Conservation (phyloP, 2,329 filamentous ascomycete genomes). For the Capronia coronata region DNA sequence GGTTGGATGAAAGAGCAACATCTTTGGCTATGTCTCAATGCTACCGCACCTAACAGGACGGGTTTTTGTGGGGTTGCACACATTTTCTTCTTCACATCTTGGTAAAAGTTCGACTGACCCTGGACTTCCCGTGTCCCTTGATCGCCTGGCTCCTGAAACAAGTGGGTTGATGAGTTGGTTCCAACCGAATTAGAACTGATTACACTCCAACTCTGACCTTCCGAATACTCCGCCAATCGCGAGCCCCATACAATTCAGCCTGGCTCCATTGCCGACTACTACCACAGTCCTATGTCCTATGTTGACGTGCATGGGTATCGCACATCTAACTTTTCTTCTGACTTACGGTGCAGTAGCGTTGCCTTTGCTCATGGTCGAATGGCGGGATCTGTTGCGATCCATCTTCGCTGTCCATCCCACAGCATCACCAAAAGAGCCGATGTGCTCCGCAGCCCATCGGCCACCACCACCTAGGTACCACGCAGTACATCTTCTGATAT, state of each 20-base stretch:
- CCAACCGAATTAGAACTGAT: neutral
- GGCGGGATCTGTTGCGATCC: neutral
- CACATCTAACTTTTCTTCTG: neutral
- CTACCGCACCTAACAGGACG: neutral
- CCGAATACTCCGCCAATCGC: neutral
- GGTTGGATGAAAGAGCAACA: neutral
- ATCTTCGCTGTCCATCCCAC: neutral
- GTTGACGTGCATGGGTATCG: neutral
- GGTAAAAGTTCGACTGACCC: neutral
- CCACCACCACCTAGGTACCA: too few species aligned
- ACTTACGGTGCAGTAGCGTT: neutral
- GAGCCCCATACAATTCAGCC: neutral
- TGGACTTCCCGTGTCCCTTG: neutral
- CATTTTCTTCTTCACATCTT: neutral
- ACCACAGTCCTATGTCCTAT: too few species aligned
- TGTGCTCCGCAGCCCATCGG: neutral
- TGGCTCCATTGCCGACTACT: neutral
- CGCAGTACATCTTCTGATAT: neutral
- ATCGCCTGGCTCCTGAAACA: neutral
- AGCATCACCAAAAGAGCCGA: neutral
- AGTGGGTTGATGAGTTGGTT: conserved; percentile 1
- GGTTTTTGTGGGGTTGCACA: neutral
- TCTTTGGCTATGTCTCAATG: neutral
- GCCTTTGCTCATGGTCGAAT: neutral
- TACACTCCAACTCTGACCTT: neutral